These are phyloP conservation scores for Isabelozyma heimii DNA, from an alignment of 805 yeast species.

Conservation along the genomic window DNA sequence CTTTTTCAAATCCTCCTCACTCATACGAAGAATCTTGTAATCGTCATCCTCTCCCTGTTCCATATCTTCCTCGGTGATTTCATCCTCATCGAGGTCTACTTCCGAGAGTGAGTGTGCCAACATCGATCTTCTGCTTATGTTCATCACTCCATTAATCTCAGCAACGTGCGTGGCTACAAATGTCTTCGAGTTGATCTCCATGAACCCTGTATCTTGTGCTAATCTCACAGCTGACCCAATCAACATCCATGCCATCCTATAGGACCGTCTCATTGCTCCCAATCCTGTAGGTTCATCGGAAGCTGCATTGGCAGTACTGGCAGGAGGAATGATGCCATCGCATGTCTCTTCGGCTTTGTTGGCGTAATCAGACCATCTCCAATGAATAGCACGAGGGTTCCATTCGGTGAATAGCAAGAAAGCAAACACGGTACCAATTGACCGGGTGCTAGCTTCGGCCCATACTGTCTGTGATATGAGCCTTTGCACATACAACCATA, in stretches of 20 bases:
- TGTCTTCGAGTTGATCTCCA: conserved; percentile 69
- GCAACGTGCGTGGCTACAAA: conserved; percentile 82
- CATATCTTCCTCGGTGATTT: conserved; percentile 29
- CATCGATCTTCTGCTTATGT: conserved; percentile 77
- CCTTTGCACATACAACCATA: conserved; percentile 83
- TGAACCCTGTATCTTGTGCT: conserved; percentile 82
- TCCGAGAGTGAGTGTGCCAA: conserved; percentile 70
- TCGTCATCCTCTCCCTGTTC: conserved; percentile 23
- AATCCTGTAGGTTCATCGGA: conserved; percentile 58
- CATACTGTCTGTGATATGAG: conserved; percentile 83
- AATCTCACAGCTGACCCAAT: conserved; percentile 83
- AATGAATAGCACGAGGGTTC: conserved; percentile 93
- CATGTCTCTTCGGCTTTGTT: conserved; percentile 49
- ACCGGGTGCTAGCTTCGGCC: conserved; percentile 89
- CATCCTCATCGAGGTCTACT: conserved; percentile 52
- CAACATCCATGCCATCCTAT: conserved; percentile 92
- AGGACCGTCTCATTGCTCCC: conserved; percentile 82
- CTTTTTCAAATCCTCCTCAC: conserved; percentile 29
- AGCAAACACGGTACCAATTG: conserved; percentile 83
- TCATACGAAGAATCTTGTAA: conserved; percentile 25
- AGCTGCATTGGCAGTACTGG: neutral
- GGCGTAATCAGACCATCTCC: conserved; percentile 84
- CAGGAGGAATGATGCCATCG: conserved; percentile 3
- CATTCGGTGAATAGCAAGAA: conserved; percentile 86
- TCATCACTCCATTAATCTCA: conserved; percentile 80